phyloP scores from a whole-genome alignment of 1,284 basidiomycete species.

The Phellinidium pouzarii region DNA sequence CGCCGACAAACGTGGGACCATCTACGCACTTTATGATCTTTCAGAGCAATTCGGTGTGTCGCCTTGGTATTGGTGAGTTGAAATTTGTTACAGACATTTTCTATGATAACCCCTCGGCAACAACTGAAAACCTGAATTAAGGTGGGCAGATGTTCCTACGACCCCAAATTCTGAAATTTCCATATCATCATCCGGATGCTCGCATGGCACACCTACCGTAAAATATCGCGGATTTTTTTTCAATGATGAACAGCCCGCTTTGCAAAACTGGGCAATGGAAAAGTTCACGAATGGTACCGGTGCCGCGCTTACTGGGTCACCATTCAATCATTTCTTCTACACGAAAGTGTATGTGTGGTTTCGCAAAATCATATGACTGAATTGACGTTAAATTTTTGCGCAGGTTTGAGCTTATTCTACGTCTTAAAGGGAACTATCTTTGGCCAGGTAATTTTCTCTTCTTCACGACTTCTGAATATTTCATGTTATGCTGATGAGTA shows the following conservation, averaged over 20 bases:
- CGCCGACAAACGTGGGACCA: constrained; percentile 59
- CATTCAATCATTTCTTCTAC: constrained; percentile 64
- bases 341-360: constrained; percentile 37
- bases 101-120: not conserved
- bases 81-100: constrained; percentile 10
- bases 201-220: constrained; percentile 61
- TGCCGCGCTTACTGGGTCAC: constrained; percentile 39
- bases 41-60: constrained; percentile 69
- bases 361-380: not conserved
- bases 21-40: constrained; percentile 63
- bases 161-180: constrained; percentile 44
- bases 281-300: constrained; percentile 64
- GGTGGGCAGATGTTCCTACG: constrained; percentile 66
- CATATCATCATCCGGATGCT: constrained; percentile 44
- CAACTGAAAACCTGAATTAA: constrained; percentile 27
- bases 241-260: constrained; percentile 59
- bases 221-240: constrained; percentile 65
- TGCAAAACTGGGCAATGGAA: constrained; percentile 47
- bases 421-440: constrained; percentile 64
- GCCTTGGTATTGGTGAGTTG: constrained; percentile 54
- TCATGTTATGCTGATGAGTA: not conserved
- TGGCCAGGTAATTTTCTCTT: constrained; percentile 47
- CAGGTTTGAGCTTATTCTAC: constrained; percentile 60
- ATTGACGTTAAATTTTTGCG: not conserved
- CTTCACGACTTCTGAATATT: not conserved